A percentile compares a stretch with the other conserved stretches of the same genome.
Evolutionary conservation across 2,329 filamentous ascomycete genomes (phyloP).

Genomic region (Colletotrichum orchidophilum): DNA sequence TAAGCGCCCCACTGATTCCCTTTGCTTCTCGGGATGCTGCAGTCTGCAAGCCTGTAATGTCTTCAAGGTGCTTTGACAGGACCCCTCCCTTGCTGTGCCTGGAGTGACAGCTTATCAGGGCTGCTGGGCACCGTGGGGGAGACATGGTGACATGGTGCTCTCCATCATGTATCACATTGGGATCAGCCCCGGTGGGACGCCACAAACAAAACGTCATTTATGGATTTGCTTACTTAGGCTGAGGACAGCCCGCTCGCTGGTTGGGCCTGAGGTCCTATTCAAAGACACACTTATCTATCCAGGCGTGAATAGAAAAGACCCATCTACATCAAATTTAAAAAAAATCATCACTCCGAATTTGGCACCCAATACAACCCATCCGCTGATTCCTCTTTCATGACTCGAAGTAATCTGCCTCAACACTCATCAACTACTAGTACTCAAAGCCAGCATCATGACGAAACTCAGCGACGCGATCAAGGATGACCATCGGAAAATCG

Average conservation of each 20-base stretch:
- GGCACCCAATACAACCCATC: too few species aligned
- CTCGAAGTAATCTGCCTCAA: not conserved
- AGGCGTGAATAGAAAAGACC: not conserved
- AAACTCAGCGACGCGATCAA: conserved; percentile 26
- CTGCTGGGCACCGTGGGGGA: not conserved
- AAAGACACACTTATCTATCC: not conserved
- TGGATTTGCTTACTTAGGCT: not conserved
- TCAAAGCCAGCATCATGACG: conserved; percentile 6
- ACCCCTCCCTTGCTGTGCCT: not conserved
- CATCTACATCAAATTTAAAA: not conserved
- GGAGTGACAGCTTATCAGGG: not conserved
- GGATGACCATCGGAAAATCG: conserved; percentile 27
- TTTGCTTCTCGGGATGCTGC: conserved; percentile 23
- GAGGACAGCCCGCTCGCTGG: not conserved
- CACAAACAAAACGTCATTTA: conserved; percentile 16
- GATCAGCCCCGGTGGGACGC: not conserved
- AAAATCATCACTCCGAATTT: too few species aligned
- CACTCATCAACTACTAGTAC: not conserved
- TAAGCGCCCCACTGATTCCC: conserved; percentile 18
- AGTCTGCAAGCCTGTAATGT: not conserved
- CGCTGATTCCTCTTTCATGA: not conserved
- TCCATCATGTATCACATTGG: conserved; percentile 8
- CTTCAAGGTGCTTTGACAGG: not conserved
- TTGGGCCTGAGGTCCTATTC: not conserved
- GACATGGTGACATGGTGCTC: not conserved